Evolutionary conservation across 2,329 filamentous ascomycete genomes (phyloP).

Genomic region (Diaporthe citri): DNA sequence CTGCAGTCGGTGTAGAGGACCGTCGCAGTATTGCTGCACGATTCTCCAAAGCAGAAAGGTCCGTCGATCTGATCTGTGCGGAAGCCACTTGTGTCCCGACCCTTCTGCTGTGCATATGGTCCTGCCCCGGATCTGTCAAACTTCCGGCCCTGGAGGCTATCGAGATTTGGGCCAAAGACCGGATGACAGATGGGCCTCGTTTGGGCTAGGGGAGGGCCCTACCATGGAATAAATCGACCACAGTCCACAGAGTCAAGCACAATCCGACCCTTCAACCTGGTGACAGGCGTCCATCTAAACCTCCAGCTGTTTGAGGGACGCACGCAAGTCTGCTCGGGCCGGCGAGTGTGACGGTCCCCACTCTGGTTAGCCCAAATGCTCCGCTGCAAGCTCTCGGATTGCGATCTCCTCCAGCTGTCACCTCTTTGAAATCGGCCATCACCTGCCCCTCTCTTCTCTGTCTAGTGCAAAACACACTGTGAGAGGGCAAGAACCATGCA

Average conservation of each 20-base stretch:
- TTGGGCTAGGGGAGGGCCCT: neutral
- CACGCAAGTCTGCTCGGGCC: slow-evolving; percentile 15
- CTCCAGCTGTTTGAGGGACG: slow-evolving; percentile 19
- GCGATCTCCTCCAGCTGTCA: slow-evolving; percentile 34
- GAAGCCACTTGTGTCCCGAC: slow-evolving; percentile 30
- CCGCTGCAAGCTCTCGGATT: slow-evolving; percentile 37
- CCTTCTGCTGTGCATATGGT: slow-evolving; percentile 21
- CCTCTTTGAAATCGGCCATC: slow-evolving; percentile 9
- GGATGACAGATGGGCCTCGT: slow-evolving; percentile 10
- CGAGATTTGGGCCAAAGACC: slow-evolving; percentile 18
- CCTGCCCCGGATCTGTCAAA: slow-evolving; percentile 31
- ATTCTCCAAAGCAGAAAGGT: slow-evolving; percentile 33
- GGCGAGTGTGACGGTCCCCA: slow-evolving; percentile 12
- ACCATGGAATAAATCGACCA: neutral
- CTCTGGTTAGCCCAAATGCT: slow-evolving; percentile 28
- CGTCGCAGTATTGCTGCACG: slow-evolving; percentile 34
- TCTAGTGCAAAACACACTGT: slow-evolving; percentile 27
- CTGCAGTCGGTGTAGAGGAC: slow-evolving; percentile 38
- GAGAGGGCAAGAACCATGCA: slow-evolving; percentile 18
- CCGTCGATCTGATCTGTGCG: slow-evolving; percentile 32
- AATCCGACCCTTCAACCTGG: slow-evolving; percentile 22
- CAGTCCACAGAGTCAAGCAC: neutral
- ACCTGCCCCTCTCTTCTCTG: slow-evolving; percentile 4
- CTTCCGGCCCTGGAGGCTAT: slow-evolving; percentile 21
- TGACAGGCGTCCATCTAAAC: slow-evolving; percentile 29